Percentiles rank a stretch among this genome's conserved stretches.
These are phyloP conservation scores for Mortierella sp. DNA, from an alignment of 371 early-diverging fungal genomes.

Conservation along the genomic window DNA sequence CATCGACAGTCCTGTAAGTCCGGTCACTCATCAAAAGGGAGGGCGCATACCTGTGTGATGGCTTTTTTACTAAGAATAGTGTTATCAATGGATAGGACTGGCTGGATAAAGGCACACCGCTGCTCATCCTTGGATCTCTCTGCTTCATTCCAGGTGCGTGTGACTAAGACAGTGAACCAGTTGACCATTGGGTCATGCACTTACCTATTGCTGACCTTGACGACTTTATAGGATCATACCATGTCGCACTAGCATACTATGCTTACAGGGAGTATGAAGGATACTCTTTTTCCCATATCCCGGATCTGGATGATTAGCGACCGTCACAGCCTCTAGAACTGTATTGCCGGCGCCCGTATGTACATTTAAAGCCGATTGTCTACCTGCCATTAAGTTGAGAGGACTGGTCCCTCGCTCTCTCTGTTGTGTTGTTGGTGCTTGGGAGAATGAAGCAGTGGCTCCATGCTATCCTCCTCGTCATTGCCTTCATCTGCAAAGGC, in stretches of 20 bases:
- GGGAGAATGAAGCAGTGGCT: background rate
- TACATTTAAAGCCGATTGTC: background rate
- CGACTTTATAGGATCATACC: slow-evolving; percentile 46
- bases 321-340: background rate
- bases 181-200: background rate
- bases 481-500: slow-evolving; percentile 38
- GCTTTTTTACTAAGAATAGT: too few species aligned
- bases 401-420: too few species aligned
- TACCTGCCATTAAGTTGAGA: too few species aligned
- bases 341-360: background rate
- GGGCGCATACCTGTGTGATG: too few species aligned
- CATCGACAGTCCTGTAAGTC: slow-evolving; percentile 47
- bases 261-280: slow-evolving; percentile 57
- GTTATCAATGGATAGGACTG: slow-evolving; percentile 53
- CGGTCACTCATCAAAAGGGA: too few species aligned
- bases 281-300: slow-evolving; percentile 55
- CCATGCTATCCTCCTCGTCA: background rate
- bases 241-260: slow-evolving; percentile 56
- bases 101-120: slow-evolving; percentile 69
- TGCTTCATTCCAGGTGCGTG: slow-evolving; percentile 65
- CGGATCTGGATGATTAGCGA: slow-evolving; percentile 48
- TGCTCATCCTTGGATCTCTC: slow-evolving; percentile 56
- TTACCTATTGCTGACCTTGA: background rate
- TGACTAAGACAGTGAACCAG: background rate
- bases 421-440: background rate